These are phyloP conservation scores for Fonsecaea pugnacius DNA, from an alignment of 2,329 filamentous ascomycete genomes.

Conservation along the genomic window DNA sequence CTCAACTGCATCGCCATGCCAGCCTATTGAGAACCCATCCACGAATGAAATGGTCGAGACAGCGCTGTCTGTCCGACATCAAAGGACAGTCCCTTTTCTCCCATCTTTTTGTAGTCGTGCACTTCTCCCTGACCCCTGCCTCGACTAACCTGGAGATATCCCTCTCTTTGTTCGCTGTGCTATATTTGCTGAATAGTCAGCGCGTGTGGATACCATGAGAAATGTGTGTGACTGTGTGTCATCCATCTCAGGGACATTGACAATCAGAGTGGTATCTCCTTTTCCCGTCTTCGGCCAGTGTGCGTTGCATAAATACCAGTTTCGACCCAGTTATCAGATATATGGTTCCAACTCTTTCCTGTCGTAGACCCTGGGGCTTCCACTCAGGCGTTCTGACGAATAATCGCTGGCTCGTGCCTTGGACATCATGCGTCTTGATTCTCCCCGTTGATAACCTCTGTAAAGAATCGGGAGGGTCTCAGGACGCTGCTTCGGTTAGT, in stretches of 20 bases:
- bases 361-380: background rate
- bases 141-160: background rate
- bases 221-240: background rate
- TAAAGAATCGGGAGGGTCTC: background rate
- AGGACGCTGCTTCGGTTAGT: background rate
- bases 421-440: background rate
- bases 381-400: background rate
- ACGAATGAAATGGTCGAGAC: background rate
- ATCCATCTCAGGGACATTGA: background rate
- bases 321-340: background rate
- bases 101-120: background rate
- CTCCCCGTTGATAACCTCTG: background rate
- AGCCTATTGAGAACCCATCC: background rate
- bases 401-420: background rate
- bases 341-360: background rate
- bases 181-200: background rate
- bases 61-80: background rate
- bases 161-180: background rate
- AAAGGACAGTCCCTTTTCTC: background rate
- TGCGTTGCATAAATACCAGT: no score
- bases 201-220: no score
- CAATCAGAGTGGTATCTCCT: no score
- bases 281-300: no score
- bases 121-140: background rate
- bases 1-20: background rate